A percentile compares a stretch with the other conserved stretches of the same genome.
These are phyloP conservation scores for Backusella psychrophila DNA, from an alignment of 192 early-diverging fungal species.

Conservation along the genomic window DNA sequence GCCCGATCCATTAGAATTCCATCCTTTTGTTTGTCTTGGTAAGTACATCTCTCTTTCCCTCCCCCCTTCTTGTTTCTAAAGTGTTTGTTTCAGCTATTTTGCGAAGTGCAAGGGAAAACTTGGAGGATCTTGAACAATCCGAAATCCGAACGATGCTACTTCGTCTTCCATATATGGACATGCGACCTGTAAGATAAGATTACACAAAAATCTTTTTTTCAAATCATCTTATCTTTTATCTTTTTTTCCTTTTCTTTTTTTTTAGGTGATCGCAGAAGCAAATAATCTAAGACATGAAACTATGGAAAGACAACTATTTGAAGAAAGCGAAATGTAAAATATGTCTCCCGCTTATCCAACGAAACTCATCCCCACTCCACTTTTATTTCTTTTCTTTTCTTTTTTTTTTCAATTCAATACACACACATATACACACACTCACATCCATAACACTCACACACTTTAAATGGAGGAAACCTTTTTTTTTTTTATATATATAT, in stretches of 20 bases:
- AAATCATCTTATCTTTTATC: background rate
- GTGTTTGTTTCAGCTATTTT: slow-evolving; percentile 60
- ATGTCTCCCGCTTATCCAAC: background rate
- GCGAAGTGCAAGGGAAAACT: slow-evolving; percentile 65
- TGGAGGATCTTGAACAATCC: slow-evolving; percentile 90
- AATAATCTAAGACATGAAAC: too few species aligned
- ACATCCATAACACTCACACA: background rate
- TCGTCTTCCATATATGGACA: slow-evolving; percentile 72
- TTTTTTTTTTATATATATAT: too few species aligned
- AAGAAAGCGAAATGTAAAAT: slow-evolving; percentile 31
- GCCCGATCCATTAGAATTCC: slow-evolving; percentile 71
- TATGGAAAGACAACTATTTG: slow-evolving; percentile 31
- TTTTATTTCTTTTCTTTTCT: background rate
- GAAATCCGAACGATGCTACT: slow-evolving; percentile 85
- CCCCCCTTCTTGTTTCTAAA: background rate
- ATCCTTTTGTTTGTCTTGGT: slow-evolving; percentile 82
- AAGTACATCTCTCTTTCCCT: background rate
- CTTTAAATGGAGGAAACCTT: too few species aligned
- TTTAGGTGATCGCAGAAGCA: too few species aligned
- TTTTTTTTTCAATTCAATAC: background rate
- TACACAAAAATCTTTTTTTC: background rate
- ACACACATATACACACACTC: background rate
- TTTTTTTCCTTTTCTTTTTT: background rate
- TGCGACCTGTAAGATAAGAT: slow-evolving; percentile 48
- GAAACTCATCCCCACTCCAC: background rate